Evolutionary conservation across 225 moss, liverwort and hornwort genomes (phyloP), one percentile per base, ranked within the genome.

Genomic region (Polytrichum commune): DNA sequence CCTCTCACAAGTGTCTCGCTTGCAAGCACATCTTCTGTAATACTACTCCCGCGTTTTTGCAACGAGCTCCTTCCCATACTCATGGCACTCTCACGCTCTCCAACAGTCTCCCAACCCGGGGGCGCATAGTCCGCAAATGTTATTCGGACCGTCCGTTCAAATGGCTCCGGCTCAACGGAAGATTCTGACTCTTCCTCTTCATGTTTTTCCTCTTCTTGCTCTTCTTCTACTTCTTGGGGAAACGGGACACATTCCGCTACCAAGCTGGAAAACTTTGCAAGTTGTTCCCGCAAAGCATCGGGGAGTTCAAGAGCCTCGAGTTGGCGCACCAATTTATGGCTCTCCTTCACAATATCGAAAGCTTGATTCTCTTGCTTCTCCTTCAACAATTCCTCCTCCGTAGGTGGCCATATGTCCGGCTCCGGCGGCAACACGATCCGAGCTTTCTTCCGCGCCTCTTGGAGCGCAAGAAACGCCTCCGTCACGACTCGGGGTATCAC

Each of bases 291-390:
- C 1, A 82, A 18, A 4, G 77, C 1, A 1, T 0, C 29, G n/a
- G 77, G 72, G 56, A 82, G 80, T 1, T 86, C 66, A 9, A 80
- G 5, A 2, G 5, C 67, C 64, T 28, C 29, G 22, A 82, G 19
- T 38, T 73, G 60, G 8, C 1, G 5, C 8, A 79, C 53, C 18
- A 86, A 1, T 75, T 67, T 74, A 30, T 74, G 63, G 8, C 80
- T 80, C 60, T 69, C 73, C 54, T 75, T 80, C 1, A 86, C 60
- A 64, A 80, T 22, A 24, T 80, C 77, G 26, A 75, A 63, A 70
- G 75, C 70, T 0, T 67, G 63, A 58, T 55, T 64, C 0, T 80
- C 19, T 58, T 75, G 77, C 2, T 76, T 82, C 29, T 77, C 74
- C 69, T 82, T 53, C 4, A 77, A 22, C 19, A 72, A 64, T 54